Base-by-base conservation (phyloP, 176 grass and related monocot species). In the Oryza coarctata region DNA sequence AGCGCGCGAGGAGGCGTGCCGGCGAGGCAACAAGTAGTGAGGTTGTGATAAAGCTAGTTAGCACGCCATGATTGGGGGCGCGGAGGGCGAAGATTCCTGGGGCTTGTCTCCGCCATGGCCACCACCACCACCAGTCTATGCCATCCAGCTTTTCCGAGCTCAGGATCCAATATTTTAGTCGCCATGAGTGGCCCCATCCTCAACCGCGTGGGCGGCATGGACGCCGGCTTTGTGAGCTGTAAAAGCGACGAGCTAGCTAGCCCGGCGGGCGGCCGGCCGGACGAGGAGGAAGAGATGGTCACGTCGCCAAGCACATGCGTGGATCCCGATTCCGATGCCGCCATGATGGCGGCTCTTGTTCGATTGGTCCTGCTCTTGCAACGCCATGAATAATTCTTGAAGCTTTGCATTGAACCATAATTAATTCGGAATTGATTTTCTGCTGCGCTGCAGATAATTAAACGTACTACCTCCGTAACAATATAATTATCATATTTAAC, bases 31-130 rank as follows among this genome's bases (percentile, higher is more conserved):
- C 57, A 5, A 52, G 87, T 90, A 95, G 77, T 73, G 74, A 23
- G 88, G 88, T 90, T 88, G 93, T 84, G 68, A 88, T 90, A 95
- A 93, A 91, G 93, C 88, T 90, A 87, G 87, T 81, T 90, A 63
- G 14, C 35, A 33, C 67, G 44, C 33, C 74, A 89, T 85, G 82
- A 84, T 90, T 81, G 78, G 25, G 25, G 64, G 22, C 18, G 13
- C 43, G 38, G 35, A 85, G 50, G 38, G 30, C 39, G 34, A 20
- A 74, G 80, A 88, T 85, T 89, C 87, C 30, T 49, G 41, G 32
- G 82, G 62, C 39, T 38, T 83, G 81, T 83, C 49, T 74, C 31
- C 47, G 78, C 82, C 77, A 85, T 81, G 77, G 65, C 10, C 41
- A 36, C 87, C 78, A 60, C 61, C 69, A 52, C 69, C 76, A 40